A percentile compares a stretch with the other conserved stretches of the same genome.
These are phyloP conservation scores for Thozetella sp. DNA, from an alignment of 495 filamentous ascomycete genomes.

Conservation along the genomic window DNA sequence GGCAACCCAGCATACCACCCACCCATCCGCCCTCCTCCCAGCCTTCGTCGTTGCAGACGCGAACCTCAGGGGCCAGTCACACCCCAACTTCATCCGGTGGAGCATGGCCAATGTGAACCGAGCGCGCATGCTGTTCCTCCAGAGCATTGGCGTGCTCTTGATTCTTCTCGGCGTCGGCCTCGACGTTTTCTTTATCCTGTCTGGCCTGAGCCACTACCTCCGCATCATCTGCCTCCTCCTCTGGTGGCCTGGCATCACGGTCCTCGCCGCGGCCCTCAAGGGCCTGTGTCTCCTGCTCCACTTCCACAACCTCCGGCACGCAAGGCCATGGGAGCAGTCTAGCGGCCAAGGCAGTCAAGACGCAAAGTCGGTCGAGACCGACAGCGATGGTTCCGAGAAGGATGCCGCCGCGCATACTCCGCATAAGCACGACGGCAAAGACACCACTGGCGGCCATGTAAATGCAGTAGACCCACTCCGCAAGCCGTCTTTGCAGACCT, in stretches of 20 bases:
- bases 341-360: background rate
- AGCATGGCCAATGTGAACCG: conserved; percentile 65
- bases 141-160: conserved; percentile 48
- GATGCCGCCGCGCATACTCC: conserved; percentile 20
- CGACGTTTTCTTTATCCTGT: conserved; percentile 59
- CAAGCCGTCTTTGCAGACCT: conserved; percentile 46
- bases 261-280: conserved; percentile 59
- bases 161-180: conserved; percentile 52
- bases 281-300: conserved; percentile 68
- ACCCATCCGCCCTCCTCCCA: conserved; percentile 64
- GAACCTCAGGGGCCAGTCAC: conserved; percentile 23
- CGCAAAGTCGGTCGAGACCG: conserved; percentile 32
- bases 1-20: conserved; percentile 68
- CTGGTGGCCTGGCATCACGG: conserved; percentile 63
- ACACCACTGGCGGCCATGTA: conserved; percentile 2
- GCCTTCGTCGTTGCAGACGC: conserved; percentile 60
- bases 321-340: conserved; percentile 66
- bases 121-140: conserved; percentile 59
- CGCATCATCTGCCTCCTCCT: conserved; percentile 54
- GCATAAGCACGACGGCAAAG: conserved; percentile 6
- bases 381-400: conserved; percentile 23
- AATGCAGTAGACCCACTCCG: conserved; percentile 23
- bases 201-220: conserved; percentile 49
- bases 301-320: conserved; percentile 56
- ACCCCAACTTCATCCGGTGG: conserved; percentile 54